Evolutionary conservation across 2,329 filamentous ascomycete genomes (phyloP).

Genomic region (Neophaeococcomyces aloes): DNA sequence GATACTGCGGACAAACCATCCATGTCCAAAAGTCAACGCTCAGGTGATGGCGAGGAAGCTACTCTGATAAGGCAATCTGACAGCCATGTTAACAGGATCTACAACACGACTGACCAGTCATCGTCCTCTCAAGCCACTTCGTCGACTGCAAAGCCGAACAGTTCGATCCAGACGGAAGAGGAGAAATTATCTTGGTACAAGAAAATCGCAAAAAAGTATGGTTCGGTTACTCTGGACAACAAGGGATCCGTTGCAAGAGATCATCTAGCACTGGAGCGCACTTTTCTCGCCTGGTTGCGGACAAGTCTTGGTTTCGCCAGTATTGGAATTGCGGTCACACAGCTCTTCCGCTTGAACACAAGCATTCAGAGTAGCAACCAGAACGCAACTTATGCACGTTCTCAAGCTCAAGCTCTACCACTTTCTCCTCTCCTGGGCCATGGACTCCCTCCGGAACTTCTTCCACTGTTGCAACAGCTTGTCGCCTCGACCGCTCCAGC

Average conservation of each 20-base stretch:
- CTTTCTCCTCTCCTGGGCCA: slow-evolving; percentile 19
- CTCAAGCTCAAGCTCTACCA: slow-evolving; percentile 7
- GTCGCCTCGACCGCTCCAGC: slow-evolving; percentile 12
- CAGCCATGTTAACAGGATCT: slow-evolving; percentile 13
- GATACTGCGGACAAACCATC: slow-evolving; percentile 13
- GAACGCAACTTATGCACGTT: slow-evolving; percentile 3
- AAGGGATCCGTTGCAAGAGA: slow-evolving; percentile 57
- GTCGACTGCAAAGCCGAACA: background rate
- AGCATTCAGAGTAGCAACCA: slow-evolving; percentile 23
- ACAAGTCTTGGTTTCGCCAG: slow-evolving; percentile 56
- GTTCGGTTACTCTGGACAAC: slow-evolving; percentile 53
- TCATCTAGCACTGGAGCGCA: slow-evolving; percentile 55
- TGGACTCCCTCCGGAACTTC: slow-evolving; percentile 17
- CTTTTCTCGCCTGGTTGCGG: slow-evolving; percentile 58
- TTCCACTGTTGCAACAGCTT: slow-evolving; percentile 21
- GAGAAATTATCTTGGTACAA: slow-evolving; percentile 34
- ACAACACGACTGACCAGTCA: slow-evolving; percentile 11
- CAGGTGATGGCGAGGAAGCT: slow-evolving; percentile 15
- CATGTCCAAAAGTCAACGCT: slow-evolving; percentile 14
- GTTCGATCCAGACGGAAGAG: background rate
- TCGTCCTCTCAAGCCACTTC: background rate
- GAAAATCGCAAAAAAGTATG: slow-evolving; percentile 46
- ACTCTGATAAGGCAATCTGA: slow-evolving; percentile 18
- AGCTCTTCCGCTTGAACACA: slow-evolving; percentile 55
- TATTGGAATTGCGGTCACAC: slow-evolving; percentile 56